Evolutionary conservation across 257 asterid genomes (phyloP).

Genomic region (Solanum chilense): DNA sequence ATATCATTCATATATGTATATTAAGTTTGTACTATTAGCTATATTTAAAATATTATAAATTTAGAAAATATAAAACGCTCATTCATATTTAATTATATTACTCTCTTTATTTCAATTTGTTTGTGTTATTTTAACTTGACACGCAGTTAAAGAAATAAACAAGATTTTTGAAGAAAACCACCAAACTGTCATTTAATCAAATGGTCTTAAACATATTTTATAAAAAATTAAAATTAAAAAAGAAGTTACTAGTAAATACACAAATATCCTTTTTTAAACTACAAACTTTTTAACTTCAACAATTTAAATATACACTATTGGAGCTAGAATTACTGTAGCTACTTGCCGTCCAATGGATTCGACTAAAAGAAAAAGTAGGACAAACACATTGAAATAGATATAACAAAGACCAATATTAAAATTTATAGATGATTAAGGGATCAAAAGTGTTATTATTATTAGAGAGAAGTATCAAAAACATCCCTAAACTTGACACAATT

Average conservation of each 20-base stretch:
- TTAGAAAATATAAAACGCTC: background rate
- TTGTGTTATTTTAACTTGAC: too few relatives aligned
- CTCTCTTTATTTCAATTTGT: too few relatives aligned
- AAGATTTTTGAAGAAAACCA: background rate
- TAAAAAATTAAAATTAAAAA: too few relatives aligned
- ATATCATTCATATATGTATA: background rate
- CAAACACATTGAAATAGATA: background rate
- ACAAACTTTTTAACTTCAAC: background rate
- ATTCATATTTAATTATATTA: too few relatives aligned
- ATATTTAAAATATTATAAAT: background rate
- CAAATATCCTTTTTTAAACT: too few relatives aligned
- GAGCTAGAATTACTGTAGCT: background rate
- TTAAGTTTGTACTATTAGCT: background rate
- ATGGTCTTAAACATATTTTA: too few relatives aligned
- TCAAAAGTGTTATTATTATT: background rate
- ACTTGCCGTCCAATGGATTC: background rate
- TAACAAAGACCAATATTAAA: background rate
- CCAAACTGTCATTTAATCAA: background rate
- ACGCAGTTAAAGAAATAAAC: too few relatives aligned
- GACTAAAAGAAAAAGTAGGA: background rate
- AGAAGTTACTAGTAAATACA: too few relatives aligned
- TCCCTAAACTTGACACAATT: too few relatives aligned
- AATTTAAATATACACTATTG: background rate
- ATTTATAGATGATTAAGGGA: background rate
- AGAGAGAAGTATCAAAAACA: background rate